Evolutionary conservation across 306 rosid genomes (phyloP), one percentile per base, ranked within the genome.

Genomic region (Cucumis cinereus): DNA sequence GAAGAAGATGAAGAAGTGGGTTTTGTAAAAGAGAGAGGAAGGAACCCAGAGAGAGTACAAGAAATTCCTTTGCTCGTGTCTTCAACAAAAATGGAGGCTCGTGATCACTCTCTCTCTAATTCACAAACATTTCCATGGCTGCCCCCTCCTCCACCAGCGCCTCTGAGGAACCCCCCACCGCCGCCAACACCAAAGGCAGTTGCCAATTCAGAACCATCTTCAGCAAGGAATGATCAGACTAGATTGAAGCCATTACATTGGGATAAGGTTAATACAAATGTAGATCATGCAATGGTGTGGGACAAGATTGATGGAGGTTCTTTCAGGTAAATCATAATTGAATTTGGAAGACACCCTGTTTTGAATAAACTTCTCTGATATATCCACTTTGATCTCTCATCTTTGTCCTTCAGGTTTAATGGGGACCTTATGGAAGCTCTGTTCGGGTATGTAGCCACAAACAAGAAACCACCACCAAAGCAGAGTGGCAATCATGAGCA

Each of bases 161-260:
- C 56, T 8, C 23, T 13, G 80, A 54, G 76, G 67, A 64, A 73
- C 17, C 60, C 82, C 1, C 79, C 73, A 19, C 86, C 85, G 53
- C 81, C 87, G 30, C 67, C 81, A 2, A 68, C 53, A 35, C 35
- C 77, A 4, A 73, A 78, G 54, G 74, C n/a, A 22, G 74, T 40
- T 6, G 35, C 10, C 26, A 67, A 41, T 41, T 26, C 57, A 45
- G 57, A 38, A 26, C 20, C 19, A 45, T 71, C 75, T 71, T 71
- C 15, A 3, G n/a, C 41, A 49, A 41, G 57, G 22, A 45, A 60
- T 43, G 66, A 60, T 76, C 36, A 76, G n/a, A 40, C 50, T 43
- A 91, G 79, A 88, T 79, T 91, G 79, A 93, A 91, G 84, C 97
- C 96, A 47, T 83, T 93, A 67, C 97, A 89, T 63, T 91, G 98